Evolutionary conservation across 192 early-diverging fungal genomes (phyloP).

Genomic region (Coemansia aciculifera): DNA sequence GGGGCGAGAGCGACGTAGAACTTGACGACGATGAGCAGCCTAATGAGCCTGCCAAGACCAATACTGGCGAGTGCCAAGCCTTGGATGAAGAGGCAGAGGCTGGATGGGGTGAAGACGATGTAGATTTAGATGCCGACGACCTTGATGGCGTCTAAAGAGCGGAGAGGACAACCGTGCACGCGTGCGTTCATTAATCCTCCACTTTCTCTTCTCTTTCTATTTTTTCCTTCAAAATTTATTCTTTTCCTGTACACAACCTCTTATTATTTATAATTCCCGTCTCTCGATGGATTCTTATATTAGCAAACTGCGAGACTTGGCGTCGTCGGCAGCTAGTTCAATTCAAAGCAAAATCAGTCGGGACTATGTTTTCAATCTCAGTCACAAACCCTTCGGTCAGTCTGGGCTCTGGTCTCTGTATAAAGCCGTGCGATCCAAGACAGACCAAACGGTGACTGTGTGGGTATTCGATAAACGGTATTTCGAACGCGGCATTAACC

Average conservation of each 20-base stretch:
- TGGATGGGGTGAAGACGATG: conserved; percentile 11
- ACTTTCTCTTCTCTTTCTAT: background rate
- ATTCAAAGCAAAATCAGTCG: conserved; percentile 48
- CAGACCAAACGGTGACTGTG: conserved; percentile 61
- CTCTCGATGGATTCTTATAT: conserved; percentile 38
- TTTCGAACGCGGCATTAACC: conserved; percentile 58
- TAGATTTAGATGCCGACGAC: conserved; percentile 26
- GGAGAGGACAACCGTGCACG: too few relatives aligned
- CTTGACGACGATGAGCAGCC: background rate
- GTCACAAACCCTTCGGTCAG: background rate
- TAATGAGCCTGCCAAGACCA: too few relatives aligned
- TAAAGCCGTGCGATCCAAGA: conserved; percentile 59
- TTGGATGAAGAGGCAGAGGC: conserved; percentile 1
- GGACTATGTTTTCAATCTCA: conserved; percentile 35
- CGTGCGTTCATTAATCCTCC: background rate
- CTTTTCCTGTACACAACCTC: background rate
- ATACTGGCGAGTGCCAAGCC: conserved; percentile 4
- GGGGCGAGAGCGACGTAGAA: conserved; percentile 3
- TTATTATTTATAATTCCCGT: background rate
- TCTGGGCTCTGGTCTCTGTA: conserved; percentile 77
- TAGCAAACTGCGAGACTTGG: conserved; percentile 49
- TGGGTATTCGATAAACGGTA: conserved; percentile 79
- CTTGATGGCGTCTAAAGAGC: conserved; percentile 3
- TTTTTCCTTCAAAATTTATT: background rate
- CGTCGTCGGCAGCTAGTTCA: conserved; percentile 43